phyloP scores from a whole-genome alignment of 2,329 filamentous ascomycete genomes.

The Juglanconis oblonga region DNA sequence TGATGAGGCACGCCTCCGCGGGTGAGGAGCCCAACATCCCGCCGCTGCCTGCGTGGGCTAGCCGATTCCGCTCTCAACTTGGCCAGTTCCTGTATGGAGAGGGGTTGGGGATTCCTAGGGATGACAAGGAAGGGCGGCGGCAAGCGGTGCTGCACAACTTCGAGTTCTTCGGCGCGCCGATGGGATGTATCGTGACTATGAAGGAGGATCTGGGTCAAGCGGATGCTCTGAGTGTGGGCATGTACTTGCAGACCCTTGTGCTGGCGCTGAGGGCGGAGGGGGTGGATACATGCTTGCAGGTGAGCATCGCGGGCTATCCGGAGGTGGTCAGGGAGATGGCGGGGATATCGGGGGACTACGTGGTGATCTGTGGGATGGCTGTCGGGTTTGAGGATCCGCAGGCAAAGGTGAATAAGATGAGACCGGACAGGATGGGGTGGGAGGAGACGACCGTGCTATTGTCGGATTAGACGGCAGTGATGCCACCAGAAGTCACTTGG shows the following conservation, averaged over 20 bases:
- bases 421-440: neutral
- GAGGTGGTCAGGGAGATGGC: slow-evolving; percentile 16
- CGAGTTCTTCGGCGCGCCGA: slow-evolving; percentile 24
- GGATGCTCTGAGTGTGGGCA: slow-evolving; percentile 9
- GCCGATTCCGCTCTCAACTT: slow-evolving; percentile 16
- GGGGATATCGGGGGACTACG: slow-evolving; percentile 16
- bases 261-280: slow-evolving; percentile 18
- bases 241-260: slow-evolving; percentile 22
- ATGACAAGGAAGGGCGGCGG: slow-evolving; percentile 14
- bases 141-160: slow-evolving; percentile 21
- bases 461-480: neutral
- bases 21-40: slow-evolving; percentile 1
- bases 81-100: slow-evolving; percentile 19
- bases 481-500: too few species aligned
- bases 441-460: neutral
- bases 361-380: slow-evolving; percentile 18
- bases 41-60: slow-evolving; percentile 8
- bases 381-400: slow-evolving; percentile 19
- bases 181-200: slow-evolving; percentile 21
- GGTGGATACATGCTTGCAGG: slow-evolving; percentile 18
- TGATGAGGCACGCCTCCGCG: slow-evolving; percentile 1
- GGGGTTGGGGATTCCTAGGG: slow-evolving; percentile 19
- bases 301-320: slow-evolving; percentile 18
- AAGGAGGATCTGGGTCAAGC: slow-evolving; percentile 9
- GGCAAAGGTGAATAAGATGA: slow-evolving; percentile 14